Base-by-base conservation (phyloP, 2,329 filamentous ascomycete genomes). In the Lachnellula willkommii region DNA sequence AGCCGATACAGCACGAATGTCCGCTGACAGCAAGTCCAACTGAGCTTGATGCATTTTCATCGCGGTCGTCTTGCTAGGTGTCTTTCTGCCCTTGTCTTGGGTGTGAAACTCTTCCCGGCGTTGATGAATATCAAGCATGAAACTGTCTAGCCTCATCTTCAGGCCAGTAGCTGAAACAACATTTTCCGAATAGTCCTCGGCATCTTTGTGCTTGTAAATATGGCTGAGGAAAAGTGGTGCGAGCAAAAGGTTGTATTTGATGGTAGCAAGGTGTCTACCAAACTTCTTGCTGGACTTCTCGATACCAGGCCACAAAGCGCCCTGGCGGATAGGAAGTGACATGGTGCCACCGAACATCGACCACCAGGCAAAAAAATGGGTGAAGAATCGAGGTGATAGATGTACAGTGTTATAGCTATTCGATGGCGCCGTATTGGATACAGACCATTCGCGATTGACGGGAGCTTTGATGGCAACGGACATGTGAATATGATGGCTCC, bases 281-380 rank as follows among this genome's bases (percentile, higher is more conserved):
- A 99, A 99, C 70, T 99, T 99, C 75, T 99, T 99, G 77, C 90
- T 96, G 47, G 90, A 94, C 77, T 96, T 96, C 65, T 96, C 94
- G 24, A 91, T 82, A 0, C 90, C 91, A 5, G 92, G 93, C 85
- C 92, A 99, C 3, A 99, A 79, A 47, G 82, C 81, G 15, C 94
- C 94, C 74, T 99, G 95, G 1, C 94, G 89, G 55, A 99, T 88
- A 11, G 94, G 95, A 28, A 99, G 78, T 11, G 93, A 95, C 85
- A 97, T 91, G 8, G 93, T 88, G 1, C 93, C 92, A 8, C 91
- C 91, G 72, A 99, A 99, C 63, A 97, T 84, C 1, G 89, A 93
- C 91, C 92, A 97, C 94, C 94, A 99, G 55, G 86, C 85, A 74
- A 92, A 97, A 77, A 99, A 99, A 70, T 99, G 94, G 0, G 93